Evolutionary conservation across 2,329 filamentous ascomycete genomes (phyloP).

Genomic region (Ceratocystis albifundus): DNA sequence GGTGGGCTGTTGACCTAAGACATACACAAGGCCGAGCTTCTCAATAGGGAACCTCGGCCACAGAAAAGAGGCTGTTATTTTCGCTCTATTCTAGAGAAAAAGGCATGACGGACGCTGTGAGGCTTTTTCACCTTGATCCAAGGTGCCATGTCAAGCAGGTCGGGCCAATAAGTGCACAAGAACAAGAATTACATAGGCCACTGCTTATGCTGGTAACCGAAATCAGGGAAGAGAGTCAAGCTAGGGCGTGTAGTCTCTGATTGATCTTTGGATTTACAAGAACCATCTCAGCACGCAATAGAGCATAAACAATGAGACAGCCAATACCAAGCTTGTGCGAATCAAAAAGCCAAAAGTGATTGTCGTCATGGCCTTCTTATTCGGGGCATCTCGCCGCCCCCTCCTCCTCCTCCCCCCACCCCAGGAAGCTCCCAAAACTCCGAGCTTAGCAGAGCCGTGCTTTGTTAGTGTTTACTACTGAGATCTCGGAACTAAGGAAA

Average conservation of each 20-base stretch:
- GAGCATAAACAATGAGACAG: too few relatives aligned
- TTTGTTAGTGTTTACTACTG: not conserved
- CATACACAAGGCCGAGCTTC: not conserved
- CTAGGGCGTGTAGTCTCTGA: too few relatives aligned
- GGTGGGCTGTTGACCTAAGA: not conserved
- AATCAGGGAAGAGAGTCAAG: slow-evolving; percentile 1
- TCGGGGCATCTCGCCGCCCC: not conserved
- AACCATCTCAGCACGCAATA: too few relatives aligned
- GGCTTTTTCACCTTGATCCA: not conserved
- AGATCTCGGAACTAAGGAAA: not conserved
- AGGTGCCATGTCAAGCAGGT: too few relatives aligned
- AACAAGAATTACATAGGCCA: too few relatives aligned
- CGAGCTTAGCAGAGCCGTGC: not conserved
- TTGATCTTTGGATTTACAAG: too few relatives aligned
- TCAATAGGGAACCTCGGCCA: not conserved
- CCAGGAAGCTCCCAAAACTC: not conserved
- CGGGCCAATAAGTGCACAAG: too few relatives aligned
- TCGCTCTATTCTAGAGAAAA: not conserved
- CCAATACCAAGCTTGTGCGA: too few relatives aligned
- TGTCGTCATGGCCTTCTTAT: not conserved
- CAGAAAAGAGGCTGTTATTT: not conserved
- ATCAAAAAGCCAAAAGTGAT: not conserved
- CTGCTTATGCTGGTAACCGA: not conserved
- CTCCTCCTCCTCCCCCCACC: too few relatives aligned
- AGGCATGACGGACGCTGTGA: not conserved